Evolutionary conservation across 179 eudicot species (phyloP).

Genomic region (Kewa caespitosa): DNA sequence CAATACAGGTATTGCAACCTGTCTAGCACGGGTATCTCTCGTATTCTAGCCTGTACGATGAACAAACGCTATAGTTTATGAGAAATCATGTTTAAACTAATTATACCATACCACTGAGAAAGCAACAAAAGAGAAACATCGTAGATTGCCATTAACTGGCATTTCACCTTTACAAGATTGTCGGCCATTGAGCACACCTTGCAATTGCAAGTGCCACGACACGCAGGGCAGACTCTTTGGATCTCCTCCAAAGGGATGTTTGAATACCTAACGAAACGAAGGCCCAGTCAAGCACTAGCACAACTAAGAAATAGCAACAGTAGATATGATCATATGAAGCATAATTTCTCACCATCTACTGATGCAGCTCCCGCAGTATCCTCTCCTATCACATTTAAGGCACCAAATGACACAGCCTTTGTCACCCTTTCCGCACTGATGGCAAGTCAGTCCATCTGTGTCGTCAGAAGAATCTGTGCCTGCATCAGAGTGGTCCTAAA

Average conservation of each 20-base stretch:
- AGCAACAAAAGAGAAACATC: background rate
- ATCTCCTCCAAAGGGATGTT: slow-evolving; percentile 69
- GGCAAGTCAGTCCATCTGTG: slow-evolving; percentile 67
- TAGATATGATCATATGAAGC: slow-evolving; percentile 1
- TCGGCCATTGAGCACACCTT: slow-evolving; percentile 78
- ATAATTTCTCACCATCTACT: slow-evolving; percentile 85
- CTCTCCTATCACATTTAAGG: slow-evolving; percentile 86
- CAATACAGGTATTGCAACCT: slow-evolving; percentile 83
- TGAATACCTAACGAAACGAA: slow-evolving; percentile 57
- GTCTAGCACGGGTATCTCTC: slow-evolving; percentile 75
- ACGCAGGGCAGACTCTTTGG: slow-evolving; percentile 85
- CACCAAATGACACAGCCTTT: slow-evolving; percentile 65
- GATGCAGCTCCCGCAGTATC: slow-evolving; percentile 81
- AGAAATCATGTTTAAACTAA: background rate
- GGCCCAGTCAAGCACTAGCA: slow-evolving; percentile 20
- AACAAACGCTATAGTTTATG: background rate
- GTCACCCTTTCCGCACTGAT: slow-evolving; percentile 68
- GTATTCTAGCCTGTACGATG: slow-evolving; percentile 57
- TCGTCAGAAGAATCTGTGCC: slow-evolving; percentile 69
- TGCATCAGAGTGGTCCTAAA: slow-evolving; percentile 71
- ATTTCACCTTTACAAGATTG: slow-evolving; percentile 79
- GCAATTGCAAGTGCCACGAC: slow-evolving; percentile 91
- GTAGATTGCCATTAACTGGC: background rate
- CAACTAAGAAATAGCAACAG: slow-evolving; percentile 7
- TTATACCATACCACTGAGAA: background rate